Evolutionary conservation across 345 rosid genomes (phyloP).

Genomic region (Nephelium lappaceum): DNA sequence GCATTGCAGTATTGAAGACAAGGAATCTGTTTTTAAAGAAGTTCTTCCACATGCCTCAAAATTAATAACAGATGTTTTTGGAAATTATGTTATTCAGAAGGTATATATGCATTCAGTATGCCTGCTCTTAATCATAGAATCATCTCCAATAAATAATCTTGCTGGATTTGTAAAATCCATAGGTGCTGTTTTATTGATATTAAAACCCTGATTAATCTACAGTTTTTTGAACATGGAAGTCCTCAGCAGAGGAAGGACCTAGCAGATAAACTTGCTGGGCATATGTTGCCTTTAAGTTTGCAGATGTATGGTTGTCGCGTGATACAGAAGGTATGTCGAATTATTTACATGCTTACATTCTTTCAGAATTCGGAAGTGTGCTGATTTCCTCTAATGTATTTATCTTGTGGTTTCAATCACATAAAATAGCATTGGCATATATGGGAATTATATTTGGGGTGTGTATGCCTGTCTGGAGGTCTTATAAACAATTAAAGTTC

Average conservation of each 20-base stretch:
- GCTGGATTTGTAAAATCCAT: background rate
- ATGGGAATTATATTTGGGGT: background rate
- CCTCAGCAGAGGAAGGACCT: constrained; percentile 85
- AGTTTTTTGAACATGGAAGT: constrained; percentile 96
- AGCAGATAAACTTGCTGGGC: constrained; percentile 84
- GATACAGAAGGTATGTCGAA: constrained; percentile 78
- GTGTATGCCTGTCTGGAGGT: background rate
- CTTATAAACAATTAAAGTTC: constrained; percentile 7
- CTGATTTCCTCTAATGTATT: background rate
- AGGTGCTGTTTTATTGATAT: constrained; percentile 10
- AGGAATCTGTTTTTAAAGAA: constrained; percentile 81
- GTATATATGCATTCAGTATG: constrained; percentile 33
- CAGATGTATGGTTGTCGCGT: constrained; percentile 99
- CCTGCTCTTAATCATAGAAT: background rate
- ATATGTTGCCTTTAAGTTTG: constrained; percentile 84
- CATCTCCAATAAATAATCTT: constrained; percentile 7
- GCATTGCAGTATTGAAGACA: constrained; percentile 73
- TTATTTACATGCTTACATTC: background rate
- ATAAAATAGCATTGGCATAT: background rate
- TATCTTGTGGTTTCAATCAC: background rate
- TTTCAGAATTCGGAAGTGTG: background rate
- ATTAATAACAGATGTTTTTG: constrained; percentile 96
- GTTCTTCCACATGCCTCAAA: constrained; percentile 87
- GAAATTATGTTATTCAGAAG: constrained; percentile 98
- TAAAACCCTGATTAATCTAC: constrained; percentile 26